These are phyloP conservation scores for Arthrobotrys sinensis DNA, from an alignment of 2,329 filamentous ascomycete species.

Conservation along the genomic window DNA sequence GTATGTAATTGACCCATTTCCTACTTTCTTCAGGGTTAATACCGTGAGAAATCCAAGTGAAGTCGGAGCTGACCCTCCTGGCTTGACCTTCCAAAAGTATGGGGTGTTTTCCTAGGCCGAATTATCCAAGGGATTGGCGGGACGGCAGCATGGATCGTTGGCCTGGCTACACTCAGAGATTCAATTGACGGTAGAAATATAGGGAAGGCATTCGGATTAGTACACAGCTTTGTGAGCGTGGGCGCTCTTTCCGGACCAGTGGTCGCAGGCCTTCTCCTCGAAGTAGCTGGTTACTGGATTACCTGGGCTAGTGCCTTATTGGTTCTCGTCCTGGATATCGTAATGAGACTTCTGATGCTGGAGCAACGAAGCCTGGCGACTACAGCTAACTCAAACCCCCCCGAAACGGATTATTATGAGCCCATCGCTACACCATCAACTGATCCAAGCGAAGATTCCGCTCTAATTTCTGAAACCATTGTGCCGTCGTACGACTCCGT, in stretches of 20 bases:
- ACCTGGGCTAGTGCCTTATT: constrained; percentile 65
- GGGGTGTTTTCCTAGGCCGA: constrained; percentile 64
- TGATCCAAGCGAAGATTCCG: neutral
- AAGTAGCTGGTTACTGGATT: constrained; percentile 65
- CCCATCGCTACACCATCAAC: neutral
- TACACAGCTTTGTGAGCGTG: constrained; percentile 63
- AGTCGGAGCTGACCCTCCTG: no score
- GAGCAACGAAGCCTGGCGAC: neutral
- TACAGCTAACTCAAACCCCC: neutral
- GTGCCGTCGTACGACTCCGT: neutral
- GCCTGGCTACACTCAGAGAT: constrained; percentile 65
- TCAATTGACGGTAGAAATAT: constrained; percentile 64
- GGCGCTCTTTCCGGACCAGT: constrained; percentile 65
- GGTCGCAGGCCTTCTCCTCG: constrained; percentile 64
- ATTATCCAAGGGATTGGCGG: constrained; percentile 65
- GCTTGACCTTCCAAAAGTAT: constrained; percentile 52
- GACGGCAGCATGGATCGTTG: constrained; percentile 66
- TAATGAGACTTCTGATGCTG: constrained; percentile 65
- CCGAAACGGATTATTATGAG: neutral
- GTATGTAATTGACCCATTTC: constrained; percentile 58
- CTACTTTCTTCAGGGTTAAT: neutral
- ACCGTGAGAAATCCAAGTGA: no score
- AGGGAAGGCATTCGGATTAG: constrained; percentile 64
- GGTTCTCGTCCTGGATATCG: constrained; percentile 64
- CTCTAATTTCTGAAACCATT: neutral